These are phyloP conservation scores for Epichloe typhina DNA, from an alignment of 2,329 filamentous ascomycete species.

Conservation along the genomic window DNA sequence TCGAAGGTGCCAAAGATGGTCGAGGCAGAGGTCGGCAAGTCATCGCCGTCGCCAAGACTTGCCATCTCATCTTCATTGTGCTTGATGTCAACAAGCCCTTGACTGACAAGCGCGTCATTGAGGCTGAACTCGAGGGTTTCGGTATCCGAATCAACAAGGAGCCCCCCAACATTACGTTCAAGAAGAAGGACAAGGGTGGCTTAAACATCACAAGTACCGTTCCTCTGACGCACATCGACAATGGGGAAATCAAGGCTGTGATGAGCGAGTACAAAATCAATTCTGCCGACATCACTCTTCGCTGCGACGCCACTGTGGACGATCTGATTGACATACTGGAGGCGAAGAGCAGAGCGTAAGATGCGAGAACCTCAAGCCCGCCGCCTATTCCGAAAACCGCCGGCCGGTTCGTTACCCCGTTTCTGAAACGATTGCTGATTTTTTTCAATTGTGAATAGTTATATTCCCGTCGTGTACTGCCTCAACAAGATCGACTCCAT, in stretches of 20 bases:
- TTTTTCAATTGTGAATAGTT: conserved; percentile 36
- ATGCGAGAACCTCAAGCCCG: neutral
- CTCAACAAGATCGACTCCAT: conserved; percentile 99
- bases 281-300: conserved; percentile 92
- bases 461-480: conserved; percentile 98
- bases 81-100: conserved; percentile 97
- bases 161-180: conserved; percentile 97
- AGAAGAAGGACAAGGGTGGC: conserved; percentile 97
- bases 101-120: conserved; percentile 92
- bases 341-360: conserved; percentile 61
- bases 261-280: conserved; percentile 96
- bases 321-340: conserved; percentile 94
- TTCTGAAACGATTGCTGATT: neutral
- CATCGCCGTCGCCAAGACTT: conserved; percentile 97
- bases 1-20: conserved; percentile 95
- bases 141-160: conserved; percentile 96
- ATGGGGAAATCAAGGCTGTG: conserved; percentile 95
- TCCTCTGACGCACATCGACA: conserved; percentile 80
- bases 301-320: conserved; percentile 94
- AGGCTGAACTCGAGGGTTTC: conserved; percentile 89
- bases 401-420: too few relatives aligned
- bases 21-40: conserved; percentile 96
- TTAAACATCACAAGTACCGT: conserved; percentile 93
- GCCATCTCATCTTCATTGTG: conserved; percentile 96
- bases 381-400: neutral